Base-by-base conservation (phyloP, 331 rosid species). In the Quercus phellos region DNA sequence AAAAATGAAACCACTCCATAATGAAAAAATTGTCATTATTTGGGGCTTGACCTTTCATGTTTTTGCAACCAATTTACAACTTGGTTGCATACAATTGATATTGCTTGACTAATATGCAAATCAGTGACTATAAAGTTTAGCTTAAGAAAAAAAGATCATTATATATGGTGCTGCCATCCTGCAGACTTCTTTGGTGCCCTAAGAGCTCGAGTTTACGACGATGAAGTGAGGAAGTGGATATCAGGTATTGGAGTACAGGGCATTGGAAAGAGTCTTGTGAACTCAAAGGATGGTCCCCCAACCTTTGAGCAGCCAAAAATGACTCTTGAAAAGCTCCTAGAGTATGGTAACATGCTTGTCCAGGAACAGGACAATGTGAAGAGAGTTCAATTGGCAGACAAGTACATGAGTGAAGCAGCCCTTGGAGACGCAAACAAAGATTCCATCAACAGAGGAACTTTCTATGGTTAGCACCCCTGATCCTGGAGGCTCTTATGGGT, bases 181-280 rank as follows among this genome's bases (percentile, higher is more conserved):
- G 86, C 80, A 88, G 89, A 85, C 42, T 88, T 85, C 82, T 88
- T 85, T 18, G 91, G 88, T 70, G 91, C 89, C 42, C 29, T 88
- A 24, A 74, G 89, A 43, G 91, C 91, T 71, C 79, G 85, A 55
- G 91, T 85, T 58, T 88, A 88, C 0, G 88, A 85, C 4, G 88
- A 88, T 68, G 91, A 88, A 83, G 86, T 88, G 72, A 85, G 91
- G 87, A 85, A 85, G 71, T 88, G 89, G 91, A 35, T 78, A 27
- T 78, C 83, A 0, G 76, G 89, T 21, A 76, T 85, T 56, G 91
- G 91, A 22, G 80, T 88, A 4, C 80, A 83, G 27, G 55, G 55
- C 73, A 50, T 88, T 68, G 89, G 91, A 60, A 85, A 84, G 78
- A 85, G 42, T 77, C 91, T 88, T 74, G 89, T 88, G 46, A 85